Evolutionary conservation across 2,329 filamentous ascomycete genomes (phyloP), one percentile per base, ranked within the genome.

Genomic region (Coniella lustricola): DNA sequence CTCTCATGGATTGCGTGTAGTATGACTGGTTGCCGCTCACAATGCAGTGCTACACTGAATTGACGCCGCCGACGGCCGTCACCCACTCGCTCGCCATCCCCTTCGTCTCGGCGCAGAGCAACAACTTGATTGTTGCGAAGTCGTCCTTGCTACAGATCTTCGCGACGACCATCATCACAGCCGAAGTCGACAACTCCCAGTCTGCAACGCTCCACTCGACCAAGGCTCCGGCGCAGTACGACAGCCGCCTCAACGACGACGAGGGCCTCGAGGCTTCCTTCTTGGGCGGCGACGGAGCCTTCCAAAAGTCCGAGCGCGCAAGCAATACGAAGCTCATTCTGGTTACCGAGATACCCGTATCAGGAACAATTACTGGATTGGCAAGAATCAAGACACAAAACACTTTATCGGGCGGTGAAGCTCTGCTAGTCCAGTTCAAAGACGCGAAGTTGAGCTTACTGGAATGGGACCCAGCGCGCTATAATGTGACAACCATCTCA

Each of bases 41-140:
- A 17, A 97, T 97, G 91, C 91, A 97, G 80, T 95, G 89, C 76
- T 97, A 97, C 72, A 90, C 89, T 63, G 93, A 98, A 76, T 77
- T 98, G 66, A 83, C 89, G 66, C 87, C 91, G 73, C 90, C 93
- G 47, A 94, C 90, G 65, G 90, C 90, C 65, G 90, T 97, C 69
- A 90, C 89, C 61, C 86, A 95, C 71, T 88, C 90, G 55, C 71
- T 96, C 61, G 79, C 75, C 52, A 70, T 95, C 35, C 81, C 90
- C 32, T 90, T 98, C 62, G 76, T 85, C 40, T 85, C 85, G 40
- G 69, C 87, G 43, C 77, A 83, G 55, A 81, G 86, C 59, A 85
- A 79, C 66, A 96, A 97, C 65, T 79, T 98, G 57, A 74, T 96
- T 57, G 82, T 98, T 69, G 90, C 89, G 60, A 95, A 90, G 71